These are phyloP conservation scores for Areca catechu DNA, from an alignment of 176 grass and related monocot genomes.

Conservation along the genomic window DNA sequence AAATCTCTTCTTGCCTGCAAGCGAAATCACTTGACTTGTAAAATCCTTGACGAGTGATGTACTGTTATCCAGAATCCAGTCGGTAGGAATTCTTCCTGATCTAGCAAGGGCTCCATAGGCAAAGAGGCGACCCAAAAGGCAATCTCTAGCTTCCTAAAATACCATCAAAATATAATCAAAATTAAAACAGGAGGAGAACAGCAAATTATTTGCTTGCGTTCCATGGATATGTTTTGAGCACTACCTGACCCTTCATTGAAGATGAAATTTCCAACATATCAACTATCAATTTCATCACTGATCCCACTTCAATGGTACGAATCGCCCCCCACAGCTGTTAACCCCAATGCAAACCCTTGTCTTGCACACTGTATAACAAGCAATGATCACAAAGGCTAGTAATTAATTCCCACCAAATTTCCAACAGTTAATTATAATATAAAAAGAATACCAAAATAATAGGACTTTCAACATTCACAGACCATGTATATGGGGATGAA, in stretches of 20 bases:
- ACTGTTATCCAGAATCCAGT: slow-evolving; percentile 44
- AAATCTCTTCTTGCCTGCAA: slow-evolving; percentile 64
- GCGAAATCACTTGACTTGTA: slow-evolving; percentile 45
- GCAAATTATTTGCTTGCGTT: neutral
- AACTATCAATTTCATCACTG: slow-evolving; percentile 70
- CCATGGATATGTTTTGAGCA: neutral
- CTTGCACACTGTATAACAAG: slow-evolving; percentile 63
- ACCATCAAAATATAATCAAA: neutral
- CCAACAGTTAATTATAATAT: too few species aligned
- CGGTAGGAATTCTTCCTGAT: slow-evolving; percentile 56
- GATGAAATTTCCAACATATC: slow-evolving; percentile 64
- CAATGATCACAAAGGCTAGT: too few species aligned
- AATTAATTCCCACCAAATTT: too few species aligned
- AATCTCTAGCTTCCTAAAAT: slow-evolving; percentile 79
- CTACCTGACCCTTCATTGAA: slow-evolving; percentile 91
- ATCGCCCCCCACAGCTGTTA: slow-evolving; percentile 43
- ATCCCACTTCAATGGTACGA: slow-evolving; percentile 43
- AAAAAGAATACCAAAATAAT: too few species aligned
- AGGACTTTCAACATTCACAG: too few species aligned
- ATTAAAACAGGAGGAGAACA: neutral
- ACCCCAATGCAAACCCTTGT: slow-evolving; percentile 88
- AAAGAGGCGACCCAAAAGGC: slow-evolving; percentile 84
- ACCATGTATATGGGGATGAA: too few species aligned
- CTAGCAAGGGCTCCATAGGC: slow-evolving; percentile 78
- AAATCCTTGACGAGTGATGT: slow-evolving; percentile 66